phyloP scores from a whole-genome alignment of 495 filamentous ascomycete genomes.

The Aspergillus steynii region DNA sequence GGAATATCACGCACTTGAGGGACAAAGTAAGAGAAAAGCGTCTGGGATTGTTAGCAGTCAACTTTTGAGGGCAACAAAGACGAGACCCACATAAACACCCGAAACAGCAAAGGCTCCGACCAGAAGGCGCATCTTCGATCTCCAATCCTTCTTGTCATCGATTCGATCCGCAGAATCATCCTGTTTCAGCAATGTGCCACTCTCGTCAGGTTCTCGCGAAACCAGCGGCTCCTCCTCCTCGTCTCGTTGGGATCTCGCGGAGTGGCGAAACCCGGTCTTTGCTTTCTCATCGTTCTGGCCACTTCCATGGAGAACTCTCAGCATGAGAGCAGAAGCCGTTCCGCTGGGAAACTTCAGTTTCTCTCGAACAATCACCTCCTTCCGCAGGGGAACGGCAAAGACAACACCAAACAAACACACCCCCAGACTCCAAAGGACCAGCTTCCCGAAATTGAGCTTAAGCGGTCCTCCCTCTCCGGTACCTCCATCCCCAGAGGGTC shows the following conservation, averaged over 20 bases:
- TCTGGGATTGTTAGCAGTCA: constrained; percentile 47
- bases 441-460: constrained; percentile 65
- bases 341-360: constrained; percentile 92
- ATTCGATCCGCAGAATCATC: constrained; percentile 27
- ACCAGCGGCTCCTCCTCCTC: constrained; percentile 17
- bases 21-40: constrained; percentile 88
- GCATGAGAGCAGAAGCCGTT: constrained; percentile 92
- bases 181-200: constrained; percentile 25
- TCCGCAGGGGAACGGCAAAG: constrained; percentile 84
- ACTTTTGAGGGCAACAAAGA: not conserved
- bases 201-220: constrained; percentile 19
- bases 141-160: constrained; percentile 56
- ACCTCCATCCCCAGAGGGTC: constrained; percentile 54
- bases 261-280: constrained; percentile 16
- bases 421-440: constrained; percentile 87
- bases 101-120: constrained; percentile 59
- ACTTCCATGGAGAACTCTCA: constrained; percentile 78
- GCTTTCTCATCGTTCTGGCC: constrained; percentile 29
- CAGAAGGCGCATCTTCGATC: constrained; percentile 60
- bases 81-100: constrained; percentile 50
- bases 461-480: constrained; percentile 66
- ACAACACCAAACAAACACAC: constrained; percentile 95
- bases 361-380: constrained; percentile 89
- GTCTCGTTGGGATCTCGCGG: constrained; percentile 15
- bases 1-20: constrained; percentile 83